Evolutionary conservation across 805 yeast species (phyloP), one percentile per base, ranked within the genome.

Genomic region (Ogataea sp.): DNA sequence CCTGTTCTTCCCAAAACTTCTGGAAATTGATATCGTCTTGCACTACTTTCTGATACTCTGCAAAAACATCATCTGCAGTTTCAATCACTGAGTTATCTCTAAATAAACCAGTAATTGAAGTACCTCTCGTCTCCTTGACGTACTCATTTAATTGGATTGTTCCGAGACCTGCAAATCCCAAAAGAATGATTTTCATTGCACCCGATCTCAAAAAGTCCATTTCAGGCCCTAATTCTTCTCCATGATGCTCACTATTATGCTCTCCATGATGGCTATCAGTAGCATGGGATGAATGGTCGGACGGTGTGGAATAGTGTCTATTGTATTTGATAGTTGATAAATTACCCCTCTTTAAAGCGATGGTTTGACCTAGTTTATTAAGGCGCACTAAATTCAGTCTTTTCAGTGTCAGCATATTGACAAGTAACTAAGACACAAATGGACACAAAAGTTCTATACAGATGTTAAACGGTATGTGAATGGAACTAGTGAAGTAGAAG

Each of bases 1-100:
- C 13, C 5, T 32, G 27, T 6, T 32, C 34, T 20, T 32, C 26
- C 26, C 25, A 20, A 20, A 38, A 24, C 9, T 30, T 16, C n/a
- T 28, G 20, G 11, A 24, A 16, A n/a, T 38, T 39, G 6, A 14
- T 21, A 8, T 28, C 18, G 14, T 17, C 21, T 25, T 18, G 25
- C 21, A 41, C 41, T 5, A 11, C 16, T n/a, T 18, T 13, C 32
- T 38, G 41, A 33, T 41, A 41, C 14, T 25, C 38, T 17, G 14
- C 21, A 32, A 11, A 38, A 16, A 15, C 14, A 14, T 17, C 28
- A 16, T 30, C 25, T 18, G 28, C 18, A 9, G 30, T 29, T 17
- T 39, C 37, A 16, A 23, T n/a, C 7, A 17, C 3, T 5, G 2
- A 3, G 9, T 5, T 10, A n/a, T 17, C 18, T 20, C n/a, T 18